Percentiles rank a stretch among this genome's conserved stretches.
Evolutionary conservation across 2,329 filamentous ascomycete species (phyloP).

Genomic region (Calonectria multiphialidica): DNA sequence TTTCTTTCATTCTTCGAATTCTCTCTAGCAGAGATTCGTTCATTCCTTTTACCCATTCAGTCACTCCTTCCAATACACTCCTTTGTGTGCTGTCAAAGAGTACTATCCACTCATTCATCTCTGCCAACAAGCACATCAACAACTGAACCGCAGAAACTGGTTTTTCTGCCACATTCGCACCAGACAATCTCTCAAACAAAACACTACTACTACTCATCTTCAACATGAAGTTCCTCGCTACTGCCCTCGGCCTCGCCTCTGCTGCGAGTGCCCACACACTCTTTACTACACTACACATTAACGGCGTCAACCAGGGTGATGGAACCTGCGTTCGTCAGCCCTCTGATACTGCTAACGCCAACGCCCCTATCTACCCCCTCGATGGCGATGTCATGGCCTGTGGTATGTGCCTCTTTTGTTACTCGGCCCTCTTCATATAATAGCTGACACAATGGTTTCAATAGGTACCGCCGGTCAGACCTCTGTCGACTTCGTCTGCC

Average conservation of each 20-base stretch:
- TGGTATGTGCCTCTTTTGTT: conserved; percentile 60
- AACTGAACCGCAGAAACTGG: conserved; percentile 38
- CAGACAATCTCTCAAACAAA: background rate
- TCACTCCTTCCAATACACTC: conserved; percentile 30
- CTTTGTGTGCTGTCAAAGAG: conserved; percentile 26
- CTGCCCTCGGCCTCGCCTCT: conserved; percentile 51
- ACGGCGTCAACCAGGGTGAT: conserved; percentile 75
- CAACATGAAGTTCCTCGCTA: conserved; percentile 53
- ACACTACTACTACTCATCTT: conserved; percentile 1
- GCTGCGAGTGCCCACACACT: conserved; percentile 68
- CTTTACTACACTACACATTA: conserved; percentile 73
- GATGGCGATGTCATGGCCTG: conserved; percentile 76
- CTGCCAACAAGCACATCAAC: conserved; percentile 14
- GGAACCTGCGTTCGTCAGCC: conserved; percentile 80
- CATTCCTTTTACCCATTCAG: conserved; percentile 29
- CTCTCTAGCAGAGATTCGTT: conserved; percentile 25
- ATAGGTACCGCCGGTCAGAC: conserved; percentile 58
- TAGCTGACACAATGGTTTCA: conserved; percentile 14
- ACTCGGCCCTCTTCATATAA: fast-evolving
- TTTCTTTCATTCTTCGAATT: conserved; percentile 19
- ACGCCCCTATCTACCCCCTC: conserved; percentile 69
- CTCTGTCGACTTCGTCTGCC: conserved; percentile 62
- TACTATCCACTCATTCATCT: conserved; percentile 22
- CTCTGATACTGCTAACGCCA: conserved; percentile 62
- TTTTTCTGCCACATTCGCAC: conserved; percentile 31